Evolutionary conservation across 129 eudicot species (phyloP).

Genomic region (Smallanthus sonchifolius): DNA sequence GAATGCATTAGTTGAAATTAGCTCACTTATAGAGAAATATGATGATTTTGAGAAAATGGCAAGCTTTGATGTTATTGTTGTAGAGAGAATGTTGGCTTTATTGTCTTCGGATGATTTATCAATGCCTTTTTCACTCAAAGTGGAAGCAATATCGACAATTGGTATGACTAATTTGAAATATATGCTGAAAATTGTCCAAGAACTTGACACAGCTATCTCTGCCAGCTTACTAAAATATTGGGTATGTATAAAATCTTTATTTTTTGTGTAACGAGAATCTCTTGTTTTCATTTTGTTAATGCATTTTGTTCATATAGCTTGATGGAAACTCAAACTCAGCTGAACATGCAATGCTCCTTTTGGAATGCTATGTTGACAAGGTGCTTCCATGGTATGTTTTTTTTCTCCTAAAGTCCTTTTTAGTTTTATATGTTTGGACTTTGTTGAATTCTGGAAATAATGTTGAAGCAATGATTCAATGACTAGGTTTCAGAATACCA

Average conservation of each 20-base stretch:
- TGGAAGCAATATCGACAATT: conserved; percentile 61
- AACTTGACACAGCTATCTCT: conserved; percentile 44
- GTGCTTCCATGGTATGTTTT: conserved; percentile 75
- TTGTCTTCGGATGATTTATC: conserved; percentile 49
- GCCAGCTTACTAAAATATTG: conserved; percentile 52
- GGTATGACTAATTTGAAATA: conserved; percentile 44
- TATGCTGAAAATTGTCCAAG: conserved; percentile 51
- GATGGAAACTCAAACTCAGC: conserved; percentile 44
- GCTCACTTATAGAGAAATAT: conserved; percentile 43
- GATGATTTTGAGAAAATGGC: conserved; percentile 48
- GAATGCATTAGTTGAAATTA: conserved; percentile 57
- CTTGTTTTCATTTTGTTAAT: neutral
- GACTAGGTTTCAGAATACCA: conserved; percentile 49
- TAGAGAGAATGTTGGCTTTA: conserved; percentile 47
- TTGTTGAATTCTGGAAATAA: neutral
- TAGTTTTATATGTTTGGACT: conserved; percentile 1
- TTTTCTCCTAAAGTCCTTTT: neutral
- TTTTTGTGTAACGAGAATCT: neutral
- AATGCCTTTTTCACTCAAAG: conserved; percentile 58
- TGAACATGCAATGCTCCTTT: conserved; percentile 43
- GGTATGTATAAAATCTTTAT: conserved; percentile 33
- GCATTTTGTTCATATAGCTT: conserved; percentile 38
- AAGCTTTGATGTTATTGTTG: conserved; percentile 59
- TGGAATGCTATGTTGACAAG: conserved; percentile 61
- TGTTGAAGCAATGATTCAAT: conserved; percentile 17